phyloP scores from a whole-genome alignment of 768 basidiomycete genomes.

The Tulasnella sp. region DNA sequence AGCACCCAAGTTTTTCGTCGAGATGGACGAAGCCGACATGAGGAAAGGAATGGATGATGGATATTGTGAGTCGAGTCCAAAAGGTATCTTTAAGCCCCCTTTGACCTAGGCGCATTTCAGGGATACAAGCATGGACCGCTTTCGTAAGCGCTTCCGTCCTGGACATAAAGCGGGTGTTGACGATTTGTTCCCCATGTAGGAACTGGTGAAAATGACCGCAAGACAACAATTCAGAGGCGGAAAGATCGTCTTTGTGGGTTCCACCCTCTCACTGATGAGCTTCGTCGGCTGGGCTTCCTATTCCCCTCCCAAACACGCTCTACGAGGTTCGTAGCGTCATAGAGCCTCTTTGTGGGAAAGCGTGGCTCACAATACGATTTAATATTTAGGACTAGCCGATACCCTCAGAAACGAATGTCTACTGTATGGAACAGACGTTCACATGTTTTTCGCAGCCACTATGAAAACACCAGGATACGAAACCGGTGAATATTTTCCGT shows the following conservation, averaged over 20 bases:
- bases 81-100: neutral
- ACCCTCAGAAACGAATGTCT: slow-evolving; percentile 76
- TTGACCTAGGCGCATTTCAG: neutral
- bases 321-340: slow-evolving; percentile 63
- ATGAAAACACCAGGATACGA: slow-evolving; percentile 79
- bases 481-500: slow-evolving; percentile 58
- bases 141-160: slow-evolving; percentile 47
- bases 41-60: slow-evolving; percentile 58
- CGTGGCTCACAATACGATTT: neutral
- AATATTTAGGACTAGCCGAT: slow-evolving; percentile 72
- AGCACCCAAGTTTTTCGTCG: slow-evolving; percentile 74
- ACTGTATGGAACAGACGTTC: slow-evolving; percentile 75
- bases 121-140: slow-evolving; percentile 56
- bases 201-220: slow-evolving; percentile 67
- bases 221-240: slow-evolving; percentile 55
- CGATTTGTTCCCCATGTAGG: slow-evolving; percentile 48
- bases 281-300: slow-evolving; percentile 81
- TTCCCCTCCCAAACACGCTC: slow-evolving; percentile 76
- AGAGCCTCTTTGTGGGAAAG: neutral
- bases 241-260: slow-evolving; percentile 67
- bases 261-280: slow-evolving; percentile 72
- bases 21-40: slow-evolving; percentile 64
- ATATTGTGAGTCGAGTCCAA: slow-evolving; percentile 50
- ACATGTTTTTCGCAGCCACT: slow-evolving; percentile 81
- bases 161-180: neutral